These are phyloP conservation scores for Fusarium lyarnte DNA, from an alignment of 2,329 filamentous ascomycete species.

Conservation along the genomic window DNA sequence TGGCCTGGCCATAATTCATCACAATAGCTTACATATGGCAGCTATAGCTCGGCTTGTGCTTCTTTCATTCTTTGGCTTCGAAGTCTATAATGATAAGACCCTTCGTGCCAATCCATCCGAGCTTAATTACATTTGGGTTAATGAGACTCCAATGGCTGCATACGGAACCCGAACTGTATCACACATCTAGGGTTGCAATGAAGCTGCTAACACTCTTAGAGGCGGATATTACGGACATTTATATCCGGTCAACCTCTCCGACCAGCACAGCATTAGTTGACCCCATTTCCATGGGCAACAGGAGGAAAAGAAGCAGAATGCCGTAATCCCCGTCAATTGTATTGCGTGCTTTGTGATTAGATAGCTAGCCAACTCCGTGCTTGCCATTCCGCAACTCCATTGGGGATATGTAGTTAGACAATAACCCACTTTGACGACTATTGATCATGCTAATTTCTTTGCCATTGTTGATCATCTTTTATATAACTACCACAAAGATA, in stretches of 20 bases:
- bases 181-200: neutral
- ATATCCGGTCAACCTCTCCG: conserved; percentile 15
- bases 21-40: neutral
- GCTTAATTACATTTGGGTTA: neutral
- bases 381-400: conserved; percentile 18
- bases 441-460: neutral
- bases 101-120: neutral
- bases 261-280: conserved; percentile 7
- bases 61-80: neutral
- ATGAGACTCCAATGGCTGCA: neutral
- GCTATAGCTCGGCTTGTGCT: neutral
- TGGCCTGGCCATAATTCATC: neutral
- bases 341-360: conserved; percentile 29
- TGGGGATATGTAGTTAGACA: conserved; percentile 5
- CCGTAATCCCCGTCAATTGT: neutral
- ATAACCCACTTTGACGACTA: conserved; percentile 11
- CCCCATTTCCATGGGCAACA: conserved; percentile 6
- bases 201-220: neutral
- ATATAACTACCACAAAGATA: neutral
- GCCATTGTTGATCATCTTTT: neutral
- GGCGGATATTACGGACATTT: conserved; percentile 14
- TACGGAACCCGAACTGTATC: neutral
- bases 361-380: neutral
- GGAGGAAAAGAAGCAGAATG: neutral
- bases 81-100: neutral